phyloP scores from a whole-genome alignment of 2,329 filamentous ascomycete genomes.

The Cryphonectria naterciae region DNA sequence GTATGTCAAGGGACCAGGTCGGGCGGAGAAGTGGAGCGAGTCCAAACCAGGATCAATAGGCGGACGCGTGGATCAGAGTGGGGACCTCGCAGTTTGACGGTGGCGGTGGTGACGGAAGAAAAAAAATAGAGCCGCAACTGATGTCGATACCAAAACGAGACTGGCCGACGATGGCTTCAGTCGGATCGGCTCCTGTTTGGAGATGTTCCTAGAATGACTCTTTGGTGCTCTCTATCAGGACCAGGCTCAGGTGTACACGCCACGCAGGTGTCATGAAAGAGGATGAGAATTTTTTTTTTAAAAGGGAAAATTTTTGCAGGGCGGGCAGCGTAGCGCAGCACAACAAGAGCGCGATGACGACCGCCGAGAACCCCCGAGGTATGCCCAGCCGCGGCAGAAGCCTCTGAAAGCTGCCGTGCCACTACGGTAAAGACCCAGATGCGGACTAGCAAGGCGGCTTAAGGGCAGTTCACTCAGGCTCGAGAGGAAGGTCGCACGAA shows the following conservation, averaged over 20 bases:
- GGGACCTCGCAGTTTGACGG: constrained; percentile 9
- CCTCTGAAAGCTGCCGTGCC: constrained; percentile 7
- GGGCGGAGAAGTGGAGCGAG: constrained; percentile 22
- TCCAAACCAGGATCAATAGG: constrained; percentile 8
- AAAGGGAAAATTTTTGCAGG: not conserved
- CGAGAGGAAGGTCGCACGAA: constrained; percentile 4
- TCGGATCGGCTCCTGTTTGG: not conserved
- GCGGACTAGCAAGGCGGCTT: constrained; percentile 11
- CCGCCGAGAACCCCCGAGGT: constrained; percentile 11
- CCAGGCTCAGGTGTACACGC: constrained; percentile 7
- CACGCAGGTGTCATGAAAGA: constrained; percentile 4
- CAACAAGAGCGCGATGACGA: constrained; percentile 4
- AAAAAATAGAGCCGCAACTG: constrained; percentile 6
- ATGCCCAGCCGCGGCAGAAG: constrained; percentile 8
- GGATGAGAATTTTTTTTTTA: not conserved
- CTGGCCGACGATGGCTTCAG: constrained; percentile 7
- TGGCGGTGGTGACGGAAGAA: constrained; percentile 10
- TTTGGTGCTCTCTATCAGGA: constrained; percentile 8
- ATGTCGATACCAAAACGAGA: constrained; percentile 8
- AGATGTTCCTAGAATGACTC: constrained; percentile 6
- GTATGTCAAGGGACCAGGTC: constrained; percentile 20
- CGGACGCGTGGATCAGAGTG: constrained; percentile 14
- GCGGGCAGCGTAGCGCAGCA: constrained; percentile 2
- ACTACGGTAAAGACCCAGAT: constrained; percentile 9
- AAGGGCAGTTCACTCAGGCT: constrained; percentile 1